Percentiles rank a stretch among this genome's conserved stretches.
Conservation (phyloP, 441 rosid species). For the Populus hybrid region DNA sequence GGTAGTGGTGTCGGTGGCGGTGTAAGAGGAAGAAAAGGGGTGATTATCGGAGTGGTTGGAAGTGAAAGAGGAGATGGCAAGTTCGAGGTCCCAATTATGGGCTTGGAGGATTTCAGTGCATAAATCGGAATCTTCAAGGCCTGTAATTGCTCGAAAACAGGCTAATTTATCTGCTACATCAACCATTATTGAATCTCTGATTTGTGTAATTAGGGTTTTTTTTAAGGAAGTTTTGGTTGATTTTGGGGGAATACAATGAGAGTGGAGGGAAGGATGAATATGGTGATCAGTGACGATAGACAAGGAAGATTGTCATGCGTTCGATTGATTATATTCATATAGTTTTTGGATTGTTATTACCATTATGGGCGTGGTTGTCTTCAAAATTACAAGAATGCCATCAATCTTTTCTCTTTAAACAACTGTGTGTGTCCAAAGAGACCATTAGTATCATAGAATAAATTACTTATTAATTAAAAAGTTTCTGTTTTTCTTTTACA, state of each 20-base stretch:
- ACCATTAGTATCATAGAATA: too few relatives aligned
- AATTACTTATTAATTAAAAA: too few relatives aligned
- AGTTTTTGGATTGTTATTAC: neutral
- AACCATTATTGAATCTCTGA: constrained; percentile 43
- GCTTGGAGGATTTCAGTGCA: constrained; percentile 96
- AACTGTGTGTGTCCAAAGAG: too few relatives aligned
- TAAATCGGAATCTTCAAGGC: constrained; percentile 80
- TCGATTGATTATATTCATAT: neutral
- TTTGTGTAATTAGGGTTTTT: neutral
- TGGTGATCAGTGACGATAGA: neutral
- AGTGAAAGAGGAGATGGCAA: constrained; percentile 86
- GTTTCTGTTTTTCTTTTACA: too few relatives aligned
- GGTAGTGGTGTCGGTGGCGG: constrained; percentile 6
- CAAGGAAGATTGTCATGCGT: neutral
- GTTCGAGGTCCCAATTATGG: constrained; percentile 96
- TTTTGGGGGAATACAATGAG: neutral
- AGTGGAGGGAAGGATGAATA: neutral
- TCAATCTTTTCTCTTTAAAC: neutral
- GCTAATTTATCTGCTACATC: constrained; percentile 83
- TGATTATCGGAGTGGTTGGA: constrained; percentile 22
- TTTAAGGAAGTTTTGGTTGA: neutral
- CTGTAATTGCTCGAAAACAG: constrained; percentile 87
- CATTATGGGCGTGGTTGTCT: neutral
- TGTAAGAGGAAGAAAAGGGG: neutral
- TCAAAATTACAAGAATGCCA: constrained; percentile 3